Percentiles rank a stretch among this genome's conserved stretches.
Conservation (phyloP, 2,329 filamentous ascomycete species). For the Fusarium protoensiforme region DNA sequence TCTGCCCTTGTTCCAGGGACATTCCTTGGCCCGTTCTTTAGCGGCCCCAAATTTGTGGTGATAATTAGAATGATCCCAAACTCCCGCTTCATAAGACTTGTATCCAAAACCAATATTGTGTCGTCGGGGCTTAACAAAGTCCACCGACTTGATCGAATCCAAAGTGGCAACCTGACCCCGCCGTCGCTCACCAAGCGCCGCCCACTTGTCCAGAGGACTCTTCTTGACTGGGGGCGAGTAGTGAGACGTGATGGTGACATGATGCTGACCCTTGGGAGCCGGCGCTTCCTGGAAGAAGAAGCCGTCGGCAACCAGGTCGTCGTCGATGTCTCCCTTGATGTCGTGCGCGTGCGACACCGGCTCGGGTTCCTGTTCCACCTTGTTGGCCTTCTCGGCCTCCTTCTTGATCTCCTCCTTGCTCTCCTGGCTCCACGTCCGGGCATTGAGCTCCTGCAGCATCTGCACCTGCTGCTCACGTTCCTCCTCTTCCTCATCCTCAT, state of each 20-base stretch:
- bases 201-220: slow-evolving; percentile 82
- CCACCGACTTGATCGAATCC: slow-evolving; percentile 62
- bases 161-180: slow-evolving; percentile 68
- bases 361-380: slow-evolving; percentile 26
- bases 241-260: slow-evolving; percentile 56
- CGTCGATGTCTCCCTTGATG: slow-evolving; percentile 66
- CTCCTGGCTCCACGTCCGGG: slow-evolving; percentile 83
- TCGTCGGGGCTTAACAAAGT: slow-evolving; percentile 59
- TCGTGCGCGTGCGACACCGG: slow-evolving; percentile 39
- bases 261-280: slow-evolving; percentile 46
- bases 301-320: slow-evolving; percentile 74
- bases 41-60: slow-evolving; percentile 46
- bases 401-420: slow-evolving; percentile 59
- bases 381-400: slow-evolving; percentile 32
- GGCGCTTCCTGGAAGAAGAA: slow-evolving; percentile 79
- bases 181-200: slow-evolving; percentile 84
- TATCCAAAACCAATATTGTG: slow-evolving; percentile 58
- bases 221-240: slow-evolving; percentile 77
- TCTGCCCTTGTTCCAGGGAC: slow-evolving; percentile 68
- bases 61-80: slow-evolving; percentile 59
- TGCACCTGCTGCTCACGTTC: slow-evolving; percentile 66
- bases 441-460: slow-evolving; percentile 72
- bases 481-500: slow-evolving; percentile 84
- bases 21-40: slow-evolving; percentile 62
- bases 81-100: slow-evolving; percentile 60